phyloP scores from a whole-genome alignment of 352 stramenopile species.

The Globisporangium camurandrum region DNA sequence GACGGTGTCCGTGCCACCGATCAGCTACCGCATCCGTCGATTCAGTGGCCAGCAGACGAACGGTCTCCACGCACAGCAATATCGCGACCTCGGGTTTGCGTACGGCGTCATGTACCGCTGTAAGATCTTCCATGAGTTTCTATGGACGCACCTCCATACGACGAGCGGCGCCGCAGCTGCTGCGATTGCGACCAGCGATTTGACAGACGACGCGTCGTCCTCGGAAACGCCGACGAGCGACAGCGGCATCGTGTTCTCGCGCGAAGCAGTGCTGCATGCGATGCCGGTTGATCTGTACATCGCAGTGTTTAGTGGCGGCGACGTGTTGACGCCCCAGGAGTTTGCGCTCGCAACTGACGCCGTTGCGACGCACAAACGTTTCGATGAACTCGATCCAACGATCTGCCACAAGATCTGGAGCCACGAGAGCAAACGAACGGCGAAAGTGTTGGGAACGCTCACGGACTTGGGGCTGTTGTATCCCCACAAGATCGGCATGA shows the following conservation, averaged over 20 bases:
- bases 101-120: conserved; percentile 82
- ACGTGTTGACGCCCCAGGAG: conserved; percentile 43
- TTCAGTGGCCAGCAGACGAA: conserved; percentile 59
- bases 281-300: conserved; percentile 82
- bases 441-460: conserved; percentile 66
- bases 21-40: conserved; percentile 63
- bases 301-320: conserved; percentile 63
- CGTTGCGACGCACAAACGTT: conserved; percentile 31
- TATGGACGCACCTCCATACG: conserved; percentile 59
- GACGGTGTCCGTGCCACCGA: conserved; percentile 17
- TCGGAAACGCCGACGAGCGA: not conserved
- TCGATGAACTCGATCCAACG: conserved; percentile 30
- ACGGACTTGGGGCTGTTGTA: conserved; percentile 56
- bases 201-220: conserved; percentile 10
- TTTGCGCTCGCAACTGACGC: conserved; percentile 47
- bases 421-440: conserved; percentile 59
- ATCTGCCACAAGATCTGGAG: conserved; percentile 62
- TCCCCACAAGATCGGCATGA: conserved; percentile 82
- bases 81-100: conserved; percentile 65
- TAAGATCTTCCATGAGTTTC: conserved; percentile 67
- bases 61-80: conserved; percentile 53
- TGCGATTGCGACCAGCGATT: conserved; percentile 13
- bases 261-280: conserved; percentile 61
- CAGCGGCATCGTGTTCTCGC: conserved; percentile 62
- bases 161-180: not conserved